Conservation (phyloP, 805 yeast genomes). For the Metschnikowia orientalis region DNA sequence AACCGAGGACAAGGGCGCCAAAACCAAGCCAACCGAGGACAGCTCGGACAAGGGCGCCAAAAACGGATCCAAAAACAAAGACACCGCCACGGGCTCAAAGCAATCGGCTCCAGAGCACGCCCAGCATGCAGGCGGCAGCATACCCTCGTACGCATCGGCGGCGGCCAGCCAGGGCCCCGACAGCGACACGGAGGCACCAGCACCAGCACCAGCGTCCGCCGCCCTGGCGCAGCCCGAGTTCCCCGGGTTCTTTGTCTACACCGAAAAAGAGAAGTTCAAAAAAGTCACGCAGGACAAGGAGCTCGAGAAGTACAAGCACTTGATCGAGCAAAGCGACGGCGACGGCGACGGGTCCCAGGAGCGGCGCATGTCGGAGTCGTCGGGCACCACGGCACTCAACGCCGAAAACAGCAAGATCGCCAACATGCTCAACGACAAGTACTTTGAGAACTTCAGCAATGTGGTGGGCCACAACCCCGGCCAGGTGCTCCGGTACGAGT, state of each 20-base stretch:
- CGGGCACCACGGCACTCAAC: slow-evolving; percentile 16
- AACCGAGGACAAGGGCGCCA: slow-evolving; percentile 3
- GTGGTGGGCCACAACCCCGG: slow-evolving; percentile 75
- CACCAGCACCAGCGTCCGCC: slow-evolving; percentile 1
- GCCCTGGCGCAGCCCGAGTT: slow-evolving; percentile 40
- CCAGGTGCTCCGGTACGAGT: slow-evolving; percentile 82
- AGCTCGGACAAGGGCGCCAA: slow-evolving; percentile 8
- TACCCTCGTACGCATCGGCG: slow-evolving; percentile 7
- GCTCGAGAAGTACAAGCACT: slow-evolving; percentile 39
- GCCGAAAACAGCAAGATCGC: slow-evolving; percentile 33
- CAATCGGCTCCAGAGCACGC: not conserved
- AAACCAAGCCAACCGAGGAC: slow-evolving; percentile 3
- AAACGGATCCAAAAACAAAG: slow-evolving; percentile 1
- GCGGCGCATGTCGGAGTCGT: slow-evolving; percentile 15
- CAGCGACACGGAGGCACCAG: slow-evolving; percentile 7
- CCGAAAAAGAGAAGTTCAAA: slow-evolving; percentile 66
- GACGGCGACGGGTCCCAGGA: slow-evolving; percentile 26
- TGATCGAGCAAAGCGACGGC: slow-evolving; percentile 46
- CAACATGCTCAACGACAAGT: slow-evolving; percentile 63
- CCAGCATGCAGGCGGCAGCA: too few relatives aligned
- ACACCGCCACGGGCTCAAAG: too few relatives aligned
- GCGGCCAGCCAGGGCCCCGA: slow-evolving; percentile 1
- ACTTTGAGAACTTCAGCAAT: slow-evolving; percentile 74
- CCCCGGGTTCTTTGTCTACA: slow-evolving; percentile 64
- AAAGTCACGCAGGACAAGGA: slow-evolving; percentile 52